These are phyloP conservation scores for Lactuca saligna DNA, from an alignment of 129 eudicot genomes.

Conservation along the genomic window DNA sequence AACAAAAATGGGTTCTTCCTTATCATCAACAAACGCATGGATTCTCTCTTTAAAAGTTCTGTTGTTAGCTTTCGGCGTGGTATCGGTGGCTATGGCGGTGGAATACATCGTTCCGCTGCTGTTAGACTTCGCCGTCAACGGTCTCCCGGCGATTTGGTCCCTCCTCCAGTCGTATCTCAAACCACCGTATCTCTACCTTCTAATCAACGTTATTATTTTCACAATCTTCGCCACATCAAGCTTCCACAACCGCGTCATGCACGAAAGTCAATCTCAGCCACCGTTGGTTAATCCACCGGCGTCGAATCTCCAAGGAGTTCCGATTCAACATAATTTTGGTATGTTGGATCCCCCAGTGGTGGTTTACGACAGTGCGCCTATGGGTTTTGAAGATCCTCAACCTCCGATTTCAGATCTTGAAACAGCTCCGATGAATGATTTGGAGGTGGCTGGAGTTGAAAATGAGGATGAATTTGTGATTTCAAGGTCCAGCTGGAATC, in stretches of 20 bases:
- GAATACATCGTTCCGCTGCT: slow-evolving; percentile 31
- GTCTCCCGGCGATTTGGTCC: slow-evolving; percentile 43
- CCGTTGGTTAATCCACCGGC: slow-evolving; percentile 22
- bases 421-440: slow-evolving; percentile 22
- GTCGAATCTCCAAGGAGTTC: slow-evolving; percentile 13
- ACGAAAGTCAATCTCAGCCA: slow-evolving; percentile 25
- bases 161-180: slow-evolving; percentile 36
- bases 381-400: slow-evolving; percentile 3
- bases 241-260: slow-evolving; percentile 20
- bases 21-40: background rate
- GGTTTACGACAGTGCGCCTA: slow-evolving; percentile 16
- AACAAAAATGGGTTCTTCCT: background rate
- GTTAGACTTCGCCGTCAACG: slow-evolving; percentile 13
- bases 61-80: background rate
- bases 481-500: slow-evolving; percentile 36
- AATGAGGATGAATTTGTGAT: slow-evolving; percentile 28
- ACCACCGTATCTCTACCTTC: slow-evolving; percentile 60
- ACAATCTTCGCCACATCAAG: slow-evolving; percentile 54
- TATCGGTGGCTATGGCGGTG: slow-evolving; percentile 2
- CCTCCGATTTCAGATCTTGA: slow-evolving; percentile 15
- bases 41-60: background rate
- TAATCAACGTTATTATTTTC: slow-evolving; percentile 63
- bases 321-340: background rate
- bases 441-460: background rate
- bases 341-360: background rate